Evolutionary conservation across 768 basidiomycete species (phyloP).

Genomic region (Panaeolus papilionaceus): DNA sequence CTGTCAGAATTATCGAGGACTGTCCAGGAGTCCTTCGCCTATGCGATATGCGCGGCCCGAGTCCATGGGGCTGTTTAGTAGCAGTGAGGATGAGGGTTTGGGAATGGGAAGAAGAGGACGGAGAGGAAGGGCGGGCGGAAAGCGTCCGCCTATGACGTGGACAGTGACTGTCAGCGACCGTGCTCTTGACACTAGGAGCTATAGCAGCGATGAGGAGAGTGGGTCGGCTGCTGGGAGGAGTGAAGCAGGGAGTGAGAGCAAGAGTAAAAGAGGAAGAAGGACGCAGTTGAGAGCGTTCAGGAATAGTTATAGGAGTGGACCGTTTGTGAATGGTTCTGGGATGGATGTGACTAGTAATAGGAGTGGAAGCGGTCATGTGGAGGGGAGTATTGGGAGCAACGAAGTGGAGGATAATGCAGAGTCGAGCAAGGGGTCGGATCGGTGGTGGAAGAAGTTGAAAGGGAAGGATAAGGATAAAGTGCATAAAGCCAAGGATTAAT

Average conservation of each 20-base stretch:
- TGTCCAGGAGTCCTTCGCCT: slow-evolving; percentile 2
- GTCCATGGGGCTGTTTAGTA: background rate
- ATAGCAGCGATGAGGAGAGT: slow-evolving; percentile 1
- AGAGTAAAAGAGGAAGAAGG: background rate
- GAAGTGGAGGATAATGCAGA: background rate
- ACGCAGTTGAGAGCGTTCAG: slow-evolving; percentile 6
- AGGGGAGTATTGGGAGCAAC: slow-evolving; percentile 3
- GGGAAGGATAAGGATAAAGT: slow-evolving; percentile 1
- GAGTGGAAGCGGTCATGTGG: slow-evolving; percentile 2
- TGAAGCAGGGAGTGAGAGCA: background rate
- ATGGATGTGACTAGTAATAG: background rate
- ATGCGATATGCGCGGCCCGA: slow-evolving; percentile 2
- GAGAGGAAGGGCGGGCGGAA: background rate
- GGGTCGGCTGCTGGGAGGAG: background rate
- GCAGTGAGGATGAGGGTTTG: slow-evolving; percentile 9
- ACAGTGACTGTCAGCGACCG: background rate
- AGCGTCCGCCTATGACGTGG: background rate
- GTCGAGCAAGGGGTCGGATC: slow-evolving; percentile 2
- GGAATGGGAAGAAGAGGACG: background rate
- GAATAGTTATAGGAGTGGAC: slow-evolving; percentile 7
- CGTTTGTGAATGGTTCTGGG: background rate
- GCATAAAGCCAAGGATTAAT: background rate
- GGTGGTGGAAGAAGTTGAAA: slow-evolving; percentile 8
- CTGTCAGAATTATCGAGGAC: background rate
- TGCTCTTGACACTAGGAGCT: background rate